These are phyloP conservation scores for Thelephora ganbajun DNA, from an alignment of 768 basidiomycete genomes.

Conservation along the genomic window DNA sequence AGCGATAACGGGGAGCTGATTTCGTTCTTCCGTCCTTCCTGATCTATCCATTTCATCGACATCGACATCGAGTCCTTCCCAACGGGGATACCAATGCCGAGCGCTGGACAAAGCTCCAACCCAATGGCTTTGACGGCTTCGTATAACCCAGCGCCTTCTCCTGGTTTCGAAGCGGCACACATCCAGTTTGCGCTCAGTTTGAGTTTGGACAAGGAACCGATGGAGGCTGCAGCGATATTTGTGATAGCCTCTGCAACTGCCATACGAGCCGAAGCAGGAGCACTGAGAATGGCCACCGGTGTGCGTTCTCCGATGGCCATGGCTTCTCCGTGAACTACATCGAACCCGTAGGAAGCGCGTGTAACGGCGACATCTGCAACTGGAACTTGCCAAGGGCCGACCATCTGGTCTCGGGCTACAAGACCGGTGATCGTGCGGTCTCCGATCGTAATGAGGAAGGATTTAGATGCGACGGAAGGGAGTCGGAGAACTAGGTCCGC, in stretches of 20 bases:
- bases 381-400: slow-evolving; percentile 97
- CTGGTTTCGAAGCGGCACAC: slow-evolving; percentile 82
- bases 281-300: slow-evolving; percentile 74
- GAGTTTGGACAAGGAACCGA: slow-evolving; percentile 54
- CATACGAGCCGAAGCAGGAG: slow-evolving; percentile 90
- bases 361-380: slow-evolving; percentile 97
- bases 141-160: slow-evolving; percentile 84
- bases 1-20: slow-evolving; percentile 87
- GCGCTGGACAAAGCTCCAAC: slow-evolving; percentile 82
- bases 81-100: slow-evolving; percentile 93
- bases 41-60: slow-evolving; percentile 83
- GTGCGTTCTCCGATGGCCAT: slow-evolving; percentile 99
- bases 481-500: slow-evolving; percentile 75
- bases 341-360: slow-evolving; percentile 87
- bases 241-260: slow-evolving; percentile 89
- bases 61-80: slow-evolving; percentile 99
- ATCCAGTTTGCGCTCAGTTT: slow-evolving; percentile 99
- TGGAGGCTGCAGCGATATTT: slow-evolving; percentile 73
- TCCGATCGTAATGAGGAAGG: slow-evolving; percentile 97
- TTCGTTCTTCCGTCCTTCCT: slow-evolving; percentile 47
- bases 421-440: slow-evolving; percentile 91
- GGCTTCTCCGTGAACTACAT: slow-evolving; percentile 73
- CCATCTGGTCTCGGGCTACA: slow-evolving; percentile 95
- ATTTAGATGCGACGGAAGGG: slow-evolving; percentile 88
- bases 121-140: slow-evolving; percentile 86